phyloP scores from a whole-genome alignment of 495 filamentous ascomycete genomes.

The Massariosphaeria phaeospora region DNA sequence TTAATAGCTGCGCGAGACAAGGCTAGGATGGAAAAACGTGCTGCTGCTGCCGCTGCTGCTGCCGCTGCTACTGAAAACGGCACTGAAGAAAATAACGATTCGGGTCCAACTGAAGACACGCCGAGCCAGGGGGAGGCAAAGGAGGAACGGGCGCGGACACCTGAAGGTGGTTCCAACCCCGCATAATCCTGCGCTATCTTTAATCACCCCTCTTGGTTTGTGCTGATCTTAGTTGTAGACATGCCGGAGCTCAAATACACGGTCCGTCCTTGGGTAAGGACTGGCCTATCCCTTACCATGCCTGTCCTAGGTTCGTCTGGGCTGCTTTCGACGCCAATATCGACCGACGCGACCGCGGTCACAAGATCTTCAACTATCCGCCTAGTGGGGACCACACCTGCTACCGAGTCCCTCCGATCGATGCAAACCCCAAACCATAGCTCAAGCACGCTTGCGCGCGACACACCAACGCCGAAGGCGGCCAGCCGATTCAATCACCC shows the following conservation, averaged over 20 bases:
- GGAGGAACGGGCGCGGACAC: constrained; percentile 22
- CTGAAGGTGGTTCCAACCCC: constrained; percentile 31
- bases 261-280: constrained; percentile 20
- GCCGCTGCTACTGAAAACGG: not conserved
- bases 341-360: not conserved
- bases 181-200: constrained; percentile 22
- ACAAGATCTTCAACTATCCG: not conserved
- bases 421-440: not conserved
- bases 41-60: constrained; percentile 22
- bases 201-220: constrained; percentile 1
- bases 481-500: no score
- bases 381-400: constrained; percentile 2
- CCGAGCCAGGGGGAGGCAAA: constrained; percentile 26
- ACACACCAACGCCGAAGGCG: not conserved
- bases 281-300: constrained; percentile 1
- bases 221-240: constrained; percentile 25
- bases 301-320: no score
- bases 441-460: not conserved
- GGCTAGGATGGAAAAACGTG: constrained; percentile 30
- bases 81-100: constrained; percentile 2
- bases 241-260: constrained; percentile 13
- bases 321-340: not conserved
- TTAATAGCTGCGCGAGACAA: constrained; percentile 47
- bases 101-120: not conserved
- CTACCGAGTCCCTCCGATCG: not conserved